Conservation (phyloP, 768 basidiomycete species). For the Tricholoma sp. region DNA sequence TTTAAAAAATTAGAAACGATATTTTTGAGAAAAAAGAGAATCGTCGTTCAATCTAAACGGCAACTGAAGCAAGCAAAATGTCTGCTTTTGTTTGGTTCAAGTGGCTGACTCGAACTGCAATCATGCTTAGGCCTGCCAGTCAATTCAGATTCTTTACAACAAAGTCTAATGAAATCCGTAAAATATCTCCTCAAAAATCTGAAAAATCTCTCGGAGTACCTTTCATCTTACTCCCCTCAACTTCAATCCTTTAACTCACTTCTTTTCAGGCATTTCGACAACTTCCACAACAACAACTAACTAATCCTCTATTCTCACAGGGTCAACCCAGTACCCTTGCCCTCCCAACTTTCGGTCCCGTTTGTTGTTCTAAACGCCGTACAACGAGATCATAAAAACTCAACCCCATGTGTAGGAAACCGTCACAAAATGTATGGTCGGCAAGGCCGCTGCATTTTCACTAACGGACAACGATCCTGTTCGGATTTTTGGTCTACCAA, state of each 20-base stretch:
- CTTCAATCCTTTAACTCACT: background rate
- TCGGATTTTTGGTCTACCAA: conserved; percentile 69
- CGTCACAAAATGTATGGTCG: conserved; percentile 29
- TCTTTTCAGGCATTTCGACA: conserved; percentile 45
- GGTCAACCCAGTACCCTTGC: conserved; percentile 29
- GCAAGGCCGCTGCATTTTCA: conserved; percentile 42
- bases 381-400: conserved; percentile 14
- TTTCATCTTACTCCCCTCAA: background rate
- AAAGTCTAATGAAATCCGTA: too few relatives aligned
- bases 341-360: conserved; percentile 40
- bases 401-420: background rate
- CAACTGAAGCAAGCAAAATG: background rate
- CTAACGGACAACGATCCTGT: conserved; percentile 43
- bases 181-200: conserved; percentile 14
- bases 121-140: too few relatives aligned
- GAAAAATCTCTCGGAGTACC: conserved; percentile 27
- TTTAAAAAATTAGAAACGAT: too few relatives aligned
- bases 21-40: background rate
- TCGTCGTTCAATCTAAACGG: background rate
- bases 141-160: background rate
- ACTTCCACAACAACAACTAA: conserved; percentile 33
- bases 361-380: conserved; percentile 17
- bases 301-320: conserved; percentile 36
- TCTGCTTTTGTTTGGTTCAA: conserved; percentile 9
- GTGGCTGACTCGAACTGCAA: conserved; percentile 20